Conservation (phyloP, 2,329 filamentous ascomycete genomes). For the Juglanconis oblonga region DNA sequence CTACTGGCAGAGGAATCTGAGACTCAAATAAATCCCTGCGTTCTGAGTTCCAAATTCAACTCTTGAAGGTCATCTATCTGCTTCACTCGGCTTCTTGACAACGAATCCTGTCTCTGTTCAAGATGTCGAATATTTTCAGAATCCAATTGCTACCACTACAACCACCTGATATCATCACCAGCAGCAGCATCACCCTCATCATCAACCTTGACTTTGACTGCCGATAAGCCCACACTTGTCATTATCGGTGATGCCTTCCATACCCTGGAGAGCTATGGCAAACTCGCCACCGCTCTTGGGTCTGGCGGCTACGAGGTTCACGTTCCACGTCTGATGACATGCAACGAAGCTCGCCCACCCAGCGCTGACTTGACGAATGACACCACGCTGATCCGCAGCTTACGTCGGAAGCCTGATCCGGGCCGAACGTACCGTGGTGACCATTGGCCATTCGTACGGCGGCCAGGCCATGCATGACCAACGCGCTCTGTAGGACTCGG, state of each 20-base stretch:
- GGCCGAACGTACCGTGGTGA: not conserved
- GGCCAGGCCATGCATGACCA: slow-evolving; percentile 3
- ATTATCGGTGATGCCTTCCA: slow-evolving; percentile 5
- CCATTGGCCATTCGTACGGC: not conserved
- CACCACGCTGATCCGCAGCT: not conserved
- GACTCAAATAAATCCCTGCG: too few relatives aligned
- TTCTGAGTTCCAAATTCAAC: too few relatives aligned
- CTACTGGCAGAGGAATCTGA: too few relatives aligned
- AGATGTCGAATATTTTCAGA: too few relatives aligned
- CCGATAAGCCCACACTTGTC: slow-evolving; percentile 3
- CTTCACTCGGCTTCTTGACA: too few relatives aligned
- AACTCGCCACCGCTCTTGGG: not conserved
- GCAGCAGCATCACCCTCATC: too few relatives aligned
- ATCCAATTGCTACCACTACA: not conserved
- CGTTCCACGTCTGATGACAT: not conserved
- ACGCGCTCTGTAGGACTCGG: not conserved
- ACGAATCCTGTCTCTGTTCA: too few relatives aligned
- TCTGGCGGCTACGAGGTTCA: not conserved
- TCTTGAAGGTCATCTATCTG: too few relatives aligned
- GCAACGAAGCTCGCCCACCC: not conserved
- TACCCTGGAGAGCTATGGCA: not conserved
- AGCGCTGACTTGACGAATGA: not conserved
- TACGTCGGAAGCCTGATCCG: not conserved
- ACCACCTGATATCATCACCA: too few relatives aligned
- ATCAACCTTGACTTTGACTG: not conserved